Evolutionary conservation across 495 filamentous ascomycete species (phyloP).

Genomic region (Opeltia flavorubescens): DNA sequence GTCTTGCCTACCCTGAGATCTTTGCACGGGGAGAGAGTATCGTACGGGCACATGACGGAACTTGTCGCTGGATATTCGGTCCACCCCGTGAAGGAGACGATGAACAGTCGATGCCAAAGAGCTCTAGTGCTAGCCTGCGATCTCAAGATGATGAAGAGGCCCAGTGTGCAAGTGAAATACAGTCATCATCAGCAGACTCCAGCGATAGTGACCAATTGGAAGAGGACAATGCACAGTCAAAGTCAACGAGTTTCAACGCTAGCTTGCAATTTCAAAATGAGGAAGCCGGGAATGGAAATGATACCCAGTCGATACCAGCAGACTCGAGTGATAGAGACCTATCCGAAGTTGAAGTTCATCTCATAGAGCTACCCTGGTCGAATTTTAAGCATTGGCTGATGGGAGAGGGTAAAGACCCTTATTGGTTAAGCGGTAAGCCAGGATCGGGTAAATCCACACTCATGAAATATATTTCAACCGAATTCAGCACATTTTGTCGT

Average conservation of each 20-base stretch:
- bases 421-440: constrained; percentile 27
- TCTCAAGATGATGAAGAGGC: no score
- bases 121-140: background rate
- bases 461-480: constrained; percentile 25
- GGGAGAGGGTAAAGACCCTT: constrained; percentile 20
- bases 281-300: constrained; percentile 1
- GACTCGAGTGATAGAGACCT: background rate
- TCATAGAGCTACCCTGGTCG: constrained; percentile 7
- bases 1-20: constrained; percentile 4
- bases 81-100: constrained; percentile 1
- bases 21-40: constrained; percentile 3
- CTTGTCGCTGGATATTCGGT: constrained; percentile 10
- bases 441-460: constrained; percentile 35
- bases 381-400: constrained; percentile 15
- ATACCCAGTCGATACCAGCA: background rate
- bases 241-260: no score
- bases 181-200: no score
- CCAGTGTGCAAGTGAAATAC: no score
- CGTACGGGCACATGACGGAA: constrained; percentile 1
- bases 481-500: background rate
- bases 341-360: background rate
- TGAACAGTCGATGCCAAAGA: background rate
- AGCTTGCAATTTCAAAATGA: no score
- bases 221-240: no score
- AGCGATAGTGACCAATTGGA: no score